phyloP scores from a whole-genome alignment of 2,329 filamentous ascomycete genomes.

The Aspergillus versicolor region DNA sequence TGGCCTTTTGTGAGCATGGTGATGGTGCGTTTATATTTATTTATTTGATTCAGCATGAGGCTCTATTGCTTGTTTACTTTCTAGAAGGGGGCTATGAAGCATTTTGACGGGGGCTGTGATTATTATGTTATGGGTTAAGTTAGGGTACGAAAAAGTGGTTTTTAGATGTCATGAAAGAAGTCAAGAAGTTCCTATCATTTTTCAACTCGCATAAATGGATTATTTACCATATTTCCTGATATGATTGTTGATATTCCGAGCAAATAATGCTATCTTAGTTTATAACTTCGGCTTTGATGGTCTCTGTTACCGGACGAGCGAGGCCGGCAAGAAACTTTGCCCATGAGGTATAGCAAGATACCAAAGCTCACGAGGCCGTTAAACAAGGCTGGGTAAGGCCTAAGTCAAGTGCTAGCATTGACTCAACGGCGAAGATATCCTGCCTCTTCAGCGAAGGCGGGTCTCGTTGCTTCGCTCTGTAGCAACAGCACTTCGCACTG shows the following conservation, averaged over 20 bases:
- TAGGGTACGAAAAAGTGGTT: neutral
- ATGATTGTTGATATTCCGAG: neutral
- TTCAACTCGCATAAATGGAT: neutral
- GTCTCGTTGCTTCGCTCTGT: neutral
- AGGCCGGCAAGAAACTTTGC: neutral
- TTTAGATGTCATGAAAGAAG: neutral
- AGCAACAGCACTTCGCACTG: neutral
- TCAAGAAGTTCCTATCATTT: neutral
- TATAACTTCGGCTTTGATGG: neutral
- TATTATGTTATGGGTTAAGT: conserved; percentile 3
- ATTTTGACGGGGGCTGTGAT: neutral
- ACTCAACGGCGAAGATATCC: neutral
- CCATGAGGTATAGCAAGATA: neutral
- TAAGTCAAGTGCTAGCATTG: neutral
- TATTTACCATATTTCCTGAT: neutral
- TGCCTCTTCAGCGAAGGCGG: neutral
- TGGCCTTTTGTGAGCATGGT: conserved; percentile 10
- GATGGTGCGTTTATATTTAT: conserved; percentile 1
- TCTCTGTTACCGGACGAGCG: neutral
- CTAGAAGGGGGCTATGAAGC: neutral
- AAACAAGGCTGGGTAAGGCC: neutral
- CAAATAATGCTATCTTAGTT: neutral
- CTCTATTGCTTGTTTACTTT: neutral
- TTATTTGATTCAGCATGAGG: conserved; percentile 10
- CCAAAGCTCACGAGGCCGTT: neutral